These are phyloP conservation scores for Cordyceps cicadae DNA, from an alignment of 2,329 filamentous ascomycete species.

Conservation along the genomic window DNA sequence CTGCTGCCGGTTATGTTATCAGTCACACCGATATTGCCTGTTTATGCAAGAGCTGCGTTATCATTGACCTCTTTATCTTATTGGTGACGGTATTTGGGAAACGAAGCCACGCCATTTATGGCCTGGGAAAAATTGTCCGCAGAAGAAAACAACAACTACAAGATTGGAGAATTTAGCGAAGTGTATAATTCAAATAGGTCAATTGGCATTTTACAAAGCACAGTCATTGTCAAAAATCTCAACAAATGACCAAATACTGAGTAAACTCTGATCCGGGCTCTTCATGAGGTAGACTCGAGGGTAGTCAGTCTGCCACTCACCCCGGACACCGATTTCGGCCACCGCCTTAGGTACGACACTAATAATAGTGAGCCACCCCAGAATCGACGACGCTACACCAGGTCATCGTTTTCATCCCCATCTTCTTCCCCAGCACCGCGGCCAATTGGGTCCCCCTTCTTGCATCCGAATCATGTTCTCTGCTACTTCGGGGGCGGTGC, in stretches of 20 bases:
- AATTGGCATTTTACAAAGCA: background rate
- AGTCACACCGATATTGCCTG: no score
- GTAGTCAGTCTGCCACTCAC: background rate
- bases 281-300: background rate
- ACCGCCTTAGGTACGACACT: background rate
- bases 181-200: background rate
- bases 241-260: background rate
- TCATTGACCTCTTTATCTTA: no score
- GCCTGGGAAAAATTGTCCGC: no score
- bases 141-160: no score
- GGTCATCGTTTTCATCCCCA: background rate
- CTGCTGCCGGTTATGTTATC: no score
- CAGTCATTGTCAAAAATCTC: background rate
- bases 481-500: conserved; percentile 5
- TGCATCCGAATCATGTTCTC: background rate
- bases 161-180: background rate
- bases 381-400: background rate
- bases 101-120: no score
- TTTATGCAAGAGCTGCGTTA: no score
- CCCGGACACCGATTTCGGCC: conserved; percentile 6
- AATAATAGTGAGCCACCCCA: background rate
- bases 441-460: background rate
- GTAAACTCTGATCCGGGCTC: background rate
- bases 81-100: no score
- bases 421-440: background rate